Evolutionary conservation across 2,329 filamentous ascomycete genomes (phyloP).

Genomic region (Nemania sp.): DNA sequence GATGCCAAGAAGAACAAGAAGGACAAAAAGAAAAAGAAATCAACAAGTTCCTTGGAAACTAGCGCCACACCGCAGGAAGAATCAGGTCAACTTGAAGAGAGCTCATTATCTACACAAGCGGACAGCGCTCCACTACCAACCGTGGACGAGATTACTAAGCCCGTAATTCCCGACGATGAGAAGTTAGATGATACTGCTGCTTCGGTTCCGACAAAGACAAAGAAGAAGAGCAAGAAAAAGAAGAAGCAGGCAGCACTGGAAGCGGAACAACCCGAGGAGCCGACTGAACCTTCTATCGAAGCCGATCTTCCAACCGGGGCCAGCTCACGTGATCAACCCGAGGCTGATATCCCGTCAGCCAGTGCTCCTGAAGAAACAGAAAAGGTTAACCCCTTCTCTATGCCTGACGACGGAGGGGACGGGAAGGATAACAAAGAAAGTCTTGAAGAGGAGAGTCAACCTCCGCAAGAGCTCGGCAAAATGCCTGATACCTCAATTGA

Average conservation of each 20-base stretch:
- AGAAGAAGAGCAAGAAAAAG: slow-evolving; percentile 28
- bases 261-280: slow-evolving; percentile 6
- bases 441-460: slow-evolving; percentile 6
- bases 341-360: background rate
- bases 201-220: slow-evolving; percentile 25
- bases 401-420: slow-evolving; percentile 41
- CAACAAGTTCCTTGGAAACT: slow-evolving; percentile 14
- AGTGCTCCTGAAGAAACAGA: background rate
- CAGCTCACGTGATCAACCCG: background rate
- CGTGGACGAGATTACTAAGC: background rate
- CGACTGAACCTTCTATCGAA: slow-evolving; percentile 9
- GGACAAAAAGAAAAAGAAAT: slow-evolving; percentile 41
- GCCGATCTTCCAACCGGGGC: background rate
- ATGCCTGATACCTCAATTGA: slow-evolving; percentile 5
- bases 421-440: slow-evolving; percentile 17
- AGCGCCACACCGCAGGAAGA: slow-evolving; percentile 17
- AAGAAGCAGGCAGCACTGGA: slow-evolving; percentile 17
- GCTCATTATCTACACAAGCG: slow-evolving; percentile 4
- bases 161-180: background rate
- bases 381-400: slow-evolving; percentile 22
- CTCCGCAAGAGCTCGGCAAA: slow-evolving; percentile 1
- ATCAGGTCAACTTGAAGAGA: slow-evolving; percentile 15
- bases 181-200: slow-evolving; percentile 8
- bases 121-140: background rate
- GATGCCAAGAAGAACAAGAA: slow-evolving; percentile 31